Conservation (phyloP, 202 grass and related monocot species). For the Zizania palustris region DNA sequence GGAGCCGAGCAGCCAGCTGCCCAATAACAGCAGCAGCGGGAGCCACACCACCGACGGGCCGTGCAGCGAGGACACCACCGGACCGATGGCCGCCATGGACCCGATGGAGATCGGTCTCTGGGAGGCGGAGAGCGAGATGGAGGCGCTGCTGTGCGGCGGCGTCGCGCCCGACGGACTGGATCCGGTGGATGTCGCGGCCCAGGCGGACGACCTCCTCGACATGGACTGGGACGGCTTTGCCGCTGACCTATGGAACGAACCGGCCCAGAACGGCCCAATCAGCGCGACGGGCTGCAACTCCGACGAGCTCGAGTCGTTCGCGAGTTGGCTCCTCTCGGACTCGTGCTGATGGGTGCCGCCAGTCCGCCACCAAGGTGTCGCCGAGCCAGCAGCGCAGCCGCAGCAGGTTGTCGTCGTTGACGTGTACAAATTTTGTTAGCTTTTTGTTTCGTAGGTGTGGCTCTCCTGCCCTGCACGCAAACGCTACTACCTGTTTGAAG, state of each 20-base stretch:
- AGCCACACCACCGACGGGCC: neutral
- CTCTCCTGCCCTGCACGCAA: neutral
- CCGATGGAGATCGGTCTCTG: neutral
- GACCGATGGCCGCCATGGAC: constrained; percentile 27
- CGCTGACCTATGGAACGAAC: constrained; percentile 50
- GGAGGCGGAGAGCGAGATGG: constrained; percentile 50
- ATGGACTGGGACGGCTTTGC: constrained; percentile 68
- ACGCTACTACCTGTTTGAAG: neutral
- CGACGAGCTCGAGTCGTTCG: constrained; percentile 57
- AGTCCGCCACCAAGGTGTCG: too few species aligned
- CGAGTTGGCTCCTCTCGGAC: constrained; percentile 74
- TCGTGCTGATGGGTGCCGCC: constrained; percentile 26
- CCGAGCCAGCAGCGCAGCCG: neutral
- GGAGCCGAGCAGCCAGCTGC: constrained; percentile 35
- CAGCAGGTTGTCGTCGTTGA: neutral
- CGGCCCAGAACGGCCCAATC: constrained; percentile 4
- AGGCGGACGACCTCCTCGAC: constrained; percentile 59
- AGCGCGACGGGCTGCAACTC: neutral
- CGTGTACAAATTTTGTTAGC: constrained; percentile 38
- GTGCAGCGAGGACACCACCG: constrained; percentile 41
- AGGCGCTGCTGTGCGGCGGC: constrained; percentile 37
- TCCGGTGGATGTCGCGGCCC: constrained; percentile 7
- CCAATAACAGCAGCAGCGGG: neutral
- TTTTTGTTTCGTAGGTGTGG: constrained; percentile 29
- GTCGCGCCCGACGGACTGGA: neutral